Evolutionary conservation across 805 yeast genomes (phyloP).

Genomic region (Ogataea glucozyma): DNA sequence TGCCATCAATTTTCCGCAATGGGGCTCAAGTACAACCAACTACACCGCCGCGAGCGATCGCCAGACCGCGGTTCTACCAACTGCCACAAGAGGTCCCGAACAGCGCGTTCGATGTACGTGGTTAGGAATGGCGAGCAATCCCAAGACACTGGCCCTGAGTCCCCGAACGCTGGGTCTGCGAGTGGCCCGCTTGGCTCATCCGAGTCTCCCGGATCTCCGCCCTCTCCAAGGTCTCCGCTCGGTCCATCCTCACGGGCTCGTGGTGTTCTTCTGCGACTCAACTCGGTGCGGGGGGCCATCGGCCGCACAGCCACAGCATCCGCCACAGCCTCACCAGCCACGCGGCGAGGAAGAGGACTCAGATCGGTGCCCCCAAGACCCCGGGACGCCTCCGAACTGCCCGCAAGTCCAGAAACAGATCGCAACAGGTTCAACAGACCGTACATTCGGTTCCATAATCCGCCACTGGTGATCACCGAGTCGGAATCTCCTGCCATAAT

Average conservation of each 20-base stretch:
- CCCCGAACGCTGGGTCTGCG: too few species aligned
- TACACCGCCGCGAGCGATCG: neutral
- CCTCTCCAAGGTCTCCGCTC: neutral
- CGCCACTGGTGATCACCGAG: slow-evolving; percentile 13
- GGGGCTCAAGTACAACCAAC: neutral
- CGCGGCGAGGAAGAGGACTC: slow-evolving; percentile 8
- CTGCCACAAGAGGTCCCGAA: neutral
- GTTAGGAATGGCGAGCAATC: neutral
- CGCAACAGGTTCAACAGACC: slow-evolving; percentile 17
- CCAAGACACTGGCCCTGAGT: too few species aligned
- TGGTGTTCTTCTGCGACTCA: slow-evolving; percentile 11
- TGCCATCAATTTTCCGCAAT: neutral
- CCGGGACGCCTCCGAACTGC: neutral
- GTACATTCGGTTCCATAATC: slow-evolving; percentile 17
- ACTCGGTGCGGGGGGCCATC: slow-evolving; percentile 6
- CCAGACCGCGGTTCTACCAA: neutral
- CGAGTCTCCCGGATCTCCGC: too few species aligned
- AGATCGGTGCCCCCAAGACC: too few species aligned
- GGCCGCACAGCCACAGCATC: neutral
- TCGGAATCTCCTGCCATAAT: neutral
- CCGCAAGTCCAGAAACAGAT: neutral
- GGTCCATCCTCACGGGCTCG: slow-evolving; percentile 4
- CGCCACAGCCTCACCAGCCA: neutral
- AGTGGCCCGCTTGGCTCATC: too few species aligned
- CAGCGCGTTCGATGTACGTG: neutral